Base-by-base conservation (phyloP, 495 filamentous ascomycete species). In the Xylaria venustula region DNA sequence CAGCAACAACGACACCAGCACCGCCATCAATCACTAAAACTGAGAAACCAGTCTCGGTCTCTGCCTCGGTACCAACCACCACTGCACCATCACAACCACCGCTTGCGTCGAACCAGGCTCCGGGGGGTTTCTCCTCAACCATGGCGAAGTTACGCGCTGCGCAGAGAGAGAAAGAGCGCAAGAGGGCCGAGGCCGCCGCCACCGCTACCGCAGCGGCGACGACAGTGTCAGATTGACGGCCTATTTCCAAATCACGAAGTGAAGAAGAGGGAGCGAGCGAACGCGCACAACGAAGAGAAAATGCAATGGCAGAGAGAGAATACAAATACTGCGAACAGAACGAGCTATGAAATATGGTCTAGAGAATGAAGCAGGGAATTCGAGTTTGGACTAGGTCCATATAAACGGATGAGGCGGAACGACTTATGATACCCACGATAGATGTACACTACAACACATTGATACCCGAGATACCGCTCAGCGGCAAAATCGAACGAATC, bases 71-170 rank as follows among this genome's bases (percentile, higher is more conserved):
- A 34, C 1, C 36, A 17, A 52, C 52, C 30, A 34, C 61, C 0
- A 26, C 61, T 25, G 25, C 59, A 20, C 44, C 60, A n/a, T n/a
- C n/a, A 47, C 34, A 48, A 3, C 34, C 23, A 0, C 50, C 63
- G 12, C 5, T 61, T 3, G 14, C 50, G 15, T 20, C 62, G 42
- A 57, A 54, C 1, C 15, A 44, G 40, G 46, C 47, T 19, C 8
- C 53, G n/a, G 37, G 32, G 28, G 61, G 64, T 65, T 63, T 66
- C 50, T 63, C 77, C 19, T 73, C 74, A 19, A 76, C 70, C 7
- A 71, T 79, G 71, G 77, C 72, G 2, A 69, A 75, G 37, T 48
- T 80, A 12, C 58, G 66, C 32, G 75, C 75, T 12, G 76, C 76
- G 2, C 75, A 79, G 55, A 73, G 74, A 7, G 73, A 75, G 61